Evolutionary conservation across 129 eudicot species (phyloP).

Genomic region (Flaveria trinervia): DNA sequence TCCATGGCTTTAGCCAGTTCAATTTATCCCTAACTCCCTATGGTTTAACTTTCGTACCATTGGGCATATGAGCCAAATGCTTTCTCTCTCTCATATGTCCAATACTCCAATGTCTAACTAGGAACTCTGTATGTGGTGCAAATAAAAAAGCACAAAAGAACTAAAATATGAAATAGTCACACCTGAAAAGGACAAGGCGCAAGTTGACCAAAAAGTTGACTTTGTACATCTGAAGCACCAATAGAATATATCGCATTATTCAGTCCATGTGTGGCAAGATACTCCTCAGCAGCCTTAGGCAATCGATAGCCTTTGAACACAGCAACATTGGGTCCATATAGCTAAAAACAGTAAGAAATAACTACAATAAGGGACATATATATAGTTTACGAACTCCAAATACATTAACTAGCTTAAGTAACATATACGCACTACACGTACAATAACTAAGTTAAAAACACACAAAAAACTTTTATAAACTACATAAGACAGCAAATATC

Average conservation of each 20-base stretch:
- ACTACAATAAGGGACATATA: not conserved
- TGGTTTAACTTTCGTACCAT: not conserved
- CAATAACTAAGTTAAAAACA: not conserved
- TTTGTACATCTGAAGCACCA: constrained; percentile 58
- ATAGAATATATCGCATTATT: constrained; percentile 64
- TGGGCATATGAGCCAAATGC: not conserved
- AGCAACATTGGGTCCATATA: constrained; percentile 61
- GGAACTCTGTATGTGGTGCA: not conserved
- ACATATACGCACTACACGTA: not conserved
- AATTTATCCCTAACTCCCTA: not conserved
- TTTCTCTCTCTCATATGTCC: not conserved
- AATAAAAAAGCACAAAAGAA: not conserved
- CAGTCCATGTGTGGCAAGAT: constrained; percentile 76
- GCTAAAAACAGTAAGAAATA: constrained; percentile 39
- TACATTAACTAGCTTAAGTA: not conserved
- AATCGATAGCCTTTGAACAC: constrained; percentile 81
- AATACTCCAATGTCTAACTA: not conserved
- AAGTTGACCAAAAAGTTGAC: constrained; percentile 81
- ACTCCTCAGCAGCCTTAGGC: constrained; percentile 72
- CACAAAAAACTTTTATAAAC: not conserved
- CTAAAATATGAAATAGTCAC: constrained; percentile 17
- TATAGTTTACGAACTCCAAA: not conserved
- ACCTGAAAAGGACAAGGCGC: constrained; percentile 84
- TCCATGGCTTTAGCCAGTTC: not conserved
- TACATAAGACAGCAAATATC: not conserved